Conservation (phyloP, 2,329 filamentous ascomycete genomes). For the Trichoderma aggressivum region DNA sequence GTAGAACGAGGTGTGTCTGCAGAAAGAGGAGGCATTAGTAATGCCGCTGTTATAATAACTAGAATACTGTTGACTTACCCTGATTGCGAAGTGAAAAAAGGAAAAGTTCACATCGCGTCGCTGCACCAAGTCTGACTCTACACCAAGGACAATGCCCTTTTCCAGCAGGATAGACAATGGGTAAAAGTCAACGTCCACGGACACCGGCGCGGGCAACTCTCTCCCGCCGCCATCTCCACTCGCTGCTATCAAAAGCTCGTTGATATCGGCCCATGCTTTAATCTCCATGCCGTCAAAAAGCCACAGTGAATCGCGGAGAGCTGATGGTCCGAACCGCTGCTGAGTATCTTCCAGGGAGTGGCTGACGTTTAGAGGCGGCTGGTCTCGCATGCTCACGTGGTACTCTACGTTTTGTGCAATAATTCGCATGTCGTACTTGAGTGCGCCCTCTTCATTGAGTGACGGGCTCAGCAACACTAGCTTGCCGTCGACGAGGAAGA, state of each 20-base stretch:
- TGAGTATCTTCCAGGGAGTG: slow-evolving; percentile 26
- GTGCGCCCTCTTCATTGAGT: slow-evolving; percentile 72
- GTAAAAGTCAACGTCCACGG: slow-evolving; percentile 89
- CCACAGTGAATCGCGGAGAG: slow-evolving; percentile 84
- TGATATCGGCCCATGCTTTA: slow-evolving; percentile 84
- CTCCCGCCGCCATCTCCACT: slow-evolving; percentile 60
- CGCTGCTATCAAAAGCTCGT: slow-evolving; percentile 73
- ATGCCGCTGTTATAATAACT: not conserved
- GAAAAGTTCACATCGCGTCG: slow-evolving; percentile 88
- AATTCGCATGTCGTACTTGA: slow-evolving; percentile 98
- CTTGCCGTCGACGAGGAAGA: slow-evolving; percentile 97
- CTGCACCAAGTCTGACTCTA: slow-evolving; percentile 92
- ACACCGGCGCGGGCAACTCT: slow-evolving; percentile 71
- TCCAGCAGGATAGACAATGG: slow-evolving; percentile 82
- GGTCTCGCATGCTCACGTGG: slow-evolving; percentile 87
- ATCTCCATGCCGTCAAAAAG: slow-evolving; percentile 85
- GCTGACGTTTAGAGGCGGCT: slow-evolving; percentile 47
- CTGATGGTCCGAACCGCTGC: slow-evolving; percentile 38
- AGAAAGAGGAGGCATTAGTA: not conserved
- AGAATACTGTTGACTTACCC: slow-evolving; percentile 55
- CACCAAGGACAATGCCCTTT: slow-evolving; percentile 84
- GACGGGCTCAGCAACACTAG: slow-evolving; percentile 88
- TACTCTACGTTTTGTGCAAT: slow-evolving; percentile 96
- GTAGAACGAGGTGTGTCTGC: slow-evolving; percentile 88
- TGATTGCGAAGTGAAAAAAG: slow-evolving; percentile 80